Percentiles rank a stretch among this genome's conserved stretches.
These are phyloP conservation scores for Arabidopsis suecica DNA, from an alignment of 345 rosid genomes.

Conservation along the genomic window DNA sequence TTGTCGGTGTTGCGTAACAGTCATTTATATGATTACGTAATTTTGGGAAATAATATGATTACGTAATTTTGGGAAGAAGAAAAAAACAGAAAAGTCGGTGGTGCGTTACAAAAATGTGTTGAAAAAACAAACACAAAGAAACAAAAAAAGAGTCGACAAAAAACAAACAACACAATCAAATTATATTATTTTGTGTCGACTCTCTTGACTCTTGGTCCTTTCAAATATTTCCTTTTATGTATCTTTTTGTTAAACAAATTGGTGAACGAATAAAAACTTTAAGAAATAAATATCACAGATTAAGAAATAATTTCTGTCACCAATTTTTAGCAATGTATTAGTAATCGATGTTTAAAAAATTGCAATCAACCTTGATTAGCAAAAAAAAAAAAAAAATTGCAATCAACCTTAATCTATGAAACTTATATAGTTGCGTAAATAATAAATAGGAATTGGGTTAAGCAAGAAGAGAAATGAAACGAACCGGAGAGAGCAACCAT, in stretches of 20 bases:
- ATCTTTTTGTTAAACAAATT: neutral
- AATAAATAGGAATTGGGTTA: neutral
- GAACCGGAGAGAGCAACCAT: conserved; percentile 83
- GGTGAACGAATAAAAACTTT: neutral
- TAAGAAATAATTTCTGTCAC: neutral
- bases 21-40: conserved; percentile 9
- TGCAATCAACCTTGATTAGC: neutral
- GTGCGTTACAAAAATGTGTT: conserved; percentile 25
- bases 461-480: conserved; percentile 20
- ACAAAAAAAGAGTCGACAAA: conserved; percentile 11
- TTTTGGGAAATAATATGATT: neutral
- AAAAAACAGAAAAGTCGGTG: conserved; percentile 27
- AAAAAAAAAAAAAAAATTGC: neutral
- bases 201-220: conserved; percentile 23
- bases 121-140: conserved; percentile 17
- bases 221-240: neutral
- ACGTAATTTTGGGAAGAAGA: neutral
- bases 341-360: neutral
- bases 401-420: neutral
- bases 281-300: neutral
- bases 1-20: conserved; percentile 16
- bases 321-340: neutral
- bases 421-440: neutral
- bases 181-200: conserved; percentile 21
- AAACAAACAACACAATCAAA: conserved; percentile 22